Conservation (phyloP, 768 basidiomycete species). For the Leccinum ochraceum region DNA sequence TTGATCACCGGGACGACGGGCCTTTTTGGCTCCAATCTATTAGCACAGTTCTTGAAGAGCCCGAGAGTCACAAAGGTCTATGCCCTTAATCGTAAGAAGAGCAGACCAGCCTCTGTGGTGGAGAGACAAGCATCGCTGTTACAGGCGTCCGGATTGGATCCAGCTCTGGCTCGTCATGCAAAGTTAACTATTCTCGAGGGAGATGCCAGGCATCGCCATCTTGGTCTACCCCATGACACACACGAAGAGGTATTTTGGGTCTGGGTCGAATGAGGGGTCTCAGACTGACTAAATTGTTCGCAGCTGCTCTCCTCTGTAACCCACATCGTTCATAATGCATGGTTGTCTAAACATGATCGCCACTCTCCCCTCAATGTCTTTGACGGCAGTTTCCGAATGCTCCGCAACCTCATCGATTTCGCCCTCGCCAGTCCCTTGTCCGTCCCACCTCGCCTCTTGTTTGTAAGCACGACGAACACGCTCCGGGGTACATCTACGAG, state of each 20-base stretch:
- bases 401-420: conserved; percentile 39
- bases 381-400: conserved; percentile 5
- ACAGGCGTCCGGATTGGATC: conserved; percentile 33
- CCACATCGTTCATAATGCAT: conserved; percentile 33
- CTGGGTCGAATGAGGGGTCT: background rate
- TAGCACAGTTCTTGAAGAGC: conserved; percentile 24
- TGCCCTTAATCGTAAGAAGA: conserved; percentile 29
- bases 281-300: conserved; percentile 1
- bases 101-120: conserved; percentile 15
- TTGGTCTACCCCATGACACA: conserved; percentile 30
- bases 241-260: conserved; percentile 27
- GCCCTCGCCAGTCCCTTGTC: conserved; percentile 34
- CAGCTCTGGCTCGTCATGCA: conserved; percentile 24
- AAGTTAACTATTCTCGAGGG: conserved; percentile 38
- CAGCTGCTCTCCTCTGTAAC: conserved; percentile 28
- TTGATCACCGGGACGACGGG: conserved; percentile 40
- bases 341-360: conserved; percentile 8
- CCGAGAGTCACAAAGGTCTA: conserved; percentile 25
- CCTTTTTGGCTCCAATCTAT: conserved; percentile 32
- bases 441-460: conserved; percentile 32
- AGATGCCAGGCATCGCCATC: conserved; percentile 18
- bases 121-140: conserved; percentile 32
- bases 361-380: conserved; percentile 12
- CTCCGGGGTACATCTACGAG: conserved; percentile 1
- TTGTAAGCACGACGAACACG: conserved; percentile 31